Conservation (phyloP, 345 rosid genomes). For the Limnanthes douglasii region DNA sequence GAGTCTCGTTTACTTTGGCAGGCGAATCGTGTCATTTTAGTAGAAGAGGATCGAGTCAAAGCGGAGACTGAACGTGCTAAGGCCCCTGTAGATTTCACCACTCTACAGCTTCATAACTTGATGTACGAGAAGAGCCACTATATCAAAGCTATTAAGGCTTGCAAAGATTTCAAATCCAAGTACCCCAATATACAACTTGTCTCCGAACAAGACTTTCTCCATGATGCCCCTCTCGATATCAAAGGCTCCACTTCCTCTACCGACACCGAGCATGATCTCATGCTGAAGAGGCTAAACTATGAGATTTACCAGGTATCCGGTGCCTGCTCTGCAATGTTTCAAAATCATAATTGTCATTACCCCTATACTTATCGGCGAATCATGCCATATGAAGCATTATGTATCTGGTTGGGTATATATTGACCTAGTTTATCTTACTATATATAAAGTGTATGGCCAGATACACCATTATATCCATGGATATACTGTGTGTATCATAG, state of each 20-base stretch:
- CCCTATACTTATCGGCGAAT: too few species aligned
- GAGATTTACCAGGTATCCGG: constrained; percentile 74
- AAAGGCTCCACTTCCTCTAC: constrained; percentile 33
- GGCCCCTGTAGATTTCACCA: constrained; percentile 65
- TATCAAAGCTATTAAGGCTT: constrained; percentile 66
- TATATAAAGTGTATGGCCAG: too few species aligned
- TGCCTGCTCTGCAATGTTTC: too few species aligned
- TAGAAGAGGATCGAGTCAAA: constrained; percentile 63
- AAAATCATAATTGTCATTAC: too few species aligned
- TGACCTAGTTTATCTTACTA: too few species aligned
- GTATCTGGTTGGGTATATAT: too few species aligned
- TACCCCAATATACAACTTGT: constrained; percentile 80
- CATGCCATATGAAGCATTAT: too few species aligned
- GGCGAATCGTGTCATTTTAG: constrained; percentile 65
- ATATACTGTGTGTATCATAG: too few species aligned
- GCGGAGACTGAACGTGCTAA: constrained; percentile 59
- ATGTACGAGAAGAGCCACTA: constrained; percentile 94
- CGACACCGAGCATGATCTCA: constrained; percentile 55
- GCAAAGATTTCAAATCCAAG: constrained; percentile 70
- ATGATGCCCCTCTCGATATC: constrained; percentile 54
- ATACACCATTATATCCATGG: too few species aligned
- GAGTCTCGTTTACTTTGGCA: constrained; percentile 8
- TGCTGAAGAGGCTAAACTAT: constrained; percentile 76
- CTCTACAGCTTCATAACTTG: constrained; percentile 69
- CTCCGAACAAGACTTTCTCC: constrained; percentile 60